Conservation (phyloP, 495 filamentous ascomycete species). For the Clohesyomyces aquaticus region DNA sequence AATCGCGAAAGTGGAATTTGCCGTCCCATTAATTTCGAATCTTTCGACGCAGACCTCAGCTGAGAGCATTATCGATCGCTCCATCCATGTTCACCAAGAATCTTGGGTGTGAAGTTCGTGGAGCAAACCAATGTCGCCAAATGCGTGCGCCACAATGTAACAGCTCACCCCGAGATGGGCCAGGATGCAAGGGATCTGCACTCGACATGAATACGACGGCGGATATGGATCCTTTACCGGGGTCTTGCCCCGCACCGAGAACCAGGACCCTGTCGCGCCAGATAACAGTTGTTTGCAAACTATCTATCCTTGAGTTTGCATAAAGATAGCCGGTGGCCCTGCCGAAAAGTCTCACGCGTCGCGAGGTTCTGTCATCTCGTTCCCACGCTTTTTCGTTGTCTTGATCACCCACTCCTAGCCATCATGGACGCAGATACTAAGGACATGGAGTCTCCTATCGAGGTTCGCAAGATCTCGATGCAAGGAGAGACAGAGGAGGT, state of each 20-base stretch:
- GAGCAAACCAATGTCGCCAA: neutral
- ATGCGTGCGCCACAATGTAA: constrained; percentile 4
- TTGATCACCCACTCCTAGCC: neutral
- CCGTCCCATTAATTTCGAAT: neutral
- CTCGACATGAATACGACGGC: constrained; percentile 11
- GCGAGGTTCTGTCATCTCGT: neutral
- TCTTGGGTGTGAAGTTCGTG: neutral
- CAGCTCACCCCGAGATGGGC: neutral
- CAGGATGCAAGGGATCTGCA: constrained; percentile 11
- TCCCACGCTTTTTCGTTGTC: neutral
- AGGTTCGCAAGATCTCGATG: constrained; percentile 30
- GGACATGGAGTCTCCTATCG: constrained; percentile 20
- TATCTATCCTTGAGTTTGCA: neutral
- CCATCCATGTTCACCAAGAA: neutral
- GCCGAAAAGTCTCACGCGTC: neutral
- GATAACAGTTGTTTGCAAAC: constrained; percentile 16
- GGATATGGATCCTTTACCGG: constrained; percentile 17
- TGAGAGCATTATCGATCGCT: neutral
- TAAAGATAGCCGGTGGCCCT: constrained; percentile 12
- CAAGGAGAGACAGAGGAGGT: constrained; percentile 26
- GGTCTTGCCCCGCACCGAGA: constrained; percentile 18
- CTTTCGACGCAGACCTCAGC: neutral
- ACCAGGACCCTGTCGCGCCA: neutral
- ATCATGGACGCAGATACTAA: constrained; percentile 12
- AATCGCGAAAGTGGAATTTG: neutral